phyloP scores from a whole-genome alignment of 202 grass and related monocot genomes.

The Zizania palustris region DNA sequence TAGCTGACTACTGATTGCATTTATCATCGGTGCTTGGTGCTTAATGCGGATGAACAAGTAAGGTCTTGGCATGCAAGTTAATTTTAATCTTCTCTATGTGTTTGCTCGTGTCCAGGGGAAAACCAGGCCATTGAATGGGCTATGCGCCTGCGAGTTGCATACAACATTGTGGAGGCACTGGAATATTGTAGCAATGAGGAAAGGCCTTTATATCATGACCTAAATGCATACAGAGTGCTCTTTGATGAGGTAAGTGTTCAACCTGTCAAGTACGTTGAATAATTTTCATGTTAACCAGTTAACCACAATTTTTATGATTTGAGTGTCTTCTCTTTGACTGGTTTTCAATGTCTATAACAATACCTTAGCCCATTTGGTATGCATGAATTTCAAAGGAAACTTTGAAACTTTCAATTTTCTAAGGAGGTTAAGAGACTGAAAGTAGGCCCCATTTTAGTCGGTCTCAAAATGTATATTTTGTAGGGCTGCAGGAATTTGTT shows the following conservation, averaged over 20 bases:
- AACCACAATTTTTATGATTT: not conserved
- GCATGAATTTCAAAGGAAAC: not conserved
- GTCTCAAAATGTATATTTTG: conserved; percentile 7
- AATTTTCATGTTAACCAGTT: not conserved
- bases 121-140: conserved; percentile 94
- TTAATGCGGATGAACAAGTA: not conserved
- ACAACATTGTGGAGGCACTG: conserved; percentile 89
- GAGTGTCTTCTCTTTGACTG: not conserved
- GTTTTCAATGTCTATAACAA: conserved; percentile 1
- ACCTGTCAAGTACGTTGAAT: conserved; percentile 3
- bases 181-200: conserved; percentile 79
- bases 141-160: conserved; percentile 89
- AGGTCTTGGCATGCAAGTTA: conserved; percentile 5
- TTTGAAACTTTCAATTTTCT: not conserved
- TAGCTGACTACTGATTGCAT: not conserved
- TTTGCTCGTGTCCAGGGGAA: conserved; percentile 71
- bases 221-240: conserved; percentile 93
- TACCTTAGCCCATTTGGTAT: not conserved
- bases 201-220: conserved; percentile 83
- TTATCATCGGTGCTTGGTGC: not conserved
- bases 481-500: not conserved
- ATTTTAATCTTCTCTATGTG: not conserved
- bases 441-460: not conserved
- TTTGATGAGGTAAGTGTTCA: conserved; percentile 76
- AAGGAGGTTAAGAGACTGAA: not conserved